Conservation (phyloP, 148 eudicot species). For the Fagopyrum homotropicum region DNA sequence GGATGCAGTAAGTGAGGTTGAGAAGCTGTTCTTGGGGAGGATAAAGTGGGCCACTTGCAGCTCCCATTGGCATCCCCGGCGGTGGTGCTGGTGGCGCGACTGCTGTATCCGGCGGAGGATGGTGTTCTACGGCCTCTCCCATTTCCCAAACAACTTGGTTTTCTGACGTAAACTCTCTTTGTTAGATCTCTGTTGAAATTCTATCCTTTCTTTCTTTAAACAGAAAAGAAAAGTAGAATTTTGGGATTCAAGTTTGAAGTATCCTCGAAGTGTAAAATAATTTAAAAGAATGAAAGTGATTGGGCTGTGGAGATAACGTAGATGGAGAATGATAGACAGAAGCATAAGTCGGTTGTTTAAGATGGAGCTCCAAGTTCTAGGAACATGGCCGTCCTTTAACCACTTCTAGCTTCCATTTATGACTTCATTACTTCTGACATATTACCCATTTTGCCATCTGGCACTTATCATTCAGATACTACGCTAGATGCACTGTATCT, state of each 20-base stretch:
- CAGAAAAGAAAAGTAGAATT: neutral
- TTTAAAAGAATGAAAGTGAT: neutral
- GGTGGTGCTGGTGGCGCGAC: slow-evolving; percentile 19
- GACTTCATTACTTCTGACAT: neutral
- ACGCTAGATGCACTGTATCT: neutral
- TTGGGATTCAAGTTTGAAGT: neutral
- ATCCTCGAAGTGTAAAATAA: neutral
- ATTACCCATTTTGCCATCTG: slow-evolving; percentile 9
- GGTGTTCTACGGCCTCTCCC: slow-evolving; percentile 2
- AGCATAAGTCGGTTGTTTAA: neutral
- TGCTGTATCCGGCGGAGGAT: slow-evolving; percentile 29
- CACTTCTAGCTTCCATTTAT: neutral
- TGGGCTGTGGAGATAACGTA: slow-evolving; percentile 6
- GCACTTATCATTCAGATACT: neutral
- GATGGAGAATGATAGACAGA: neutral
- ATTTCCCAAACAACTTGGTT: neutral
- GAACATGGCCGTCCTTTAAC: slow-evolving; percentile 5
- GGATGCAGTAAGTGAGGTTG: slow-evolving; percentile 91
- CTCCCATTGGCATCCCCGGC: slow-evolving; percentile 49
- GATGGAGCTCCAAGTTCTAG: slow-evolving; percentile 2
- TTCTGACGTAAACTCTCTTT: neutral
- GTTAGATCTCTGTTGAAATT: slow-evolving; percentile 1
- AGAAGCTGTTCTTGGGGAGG: slow-evolving; percentile 76
- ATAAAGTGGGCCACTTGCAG: slow-evolving; percentile 51
- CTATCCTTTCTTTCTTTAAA: neutral